Base-by-base conservation (phyloP, 305 asterid species). In the Fraxinus velutina region DNA sequence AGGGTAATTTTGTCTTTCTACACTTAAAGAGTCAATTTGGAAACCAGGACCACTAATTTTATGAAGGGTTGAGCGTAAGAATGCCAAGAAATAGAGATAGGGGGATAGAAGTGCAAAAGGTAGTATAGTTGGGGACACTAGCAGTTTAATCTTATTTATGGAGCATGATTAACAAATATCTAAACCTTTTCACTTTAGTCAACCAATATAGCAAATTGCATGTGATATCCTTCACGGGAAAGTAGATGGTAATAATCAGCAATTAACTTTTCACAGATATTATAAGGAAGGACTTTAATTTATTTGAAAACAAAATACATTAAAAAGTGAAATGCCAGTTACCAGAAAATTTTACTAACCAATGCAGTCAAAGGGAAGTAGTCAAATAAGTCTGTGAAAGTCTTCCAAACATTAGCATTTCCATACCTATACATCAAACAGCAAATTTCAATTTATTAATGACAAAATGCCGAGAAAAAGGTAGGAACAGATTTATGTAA, bases 321-420 rank as follows among this genome's bases (percentile, higher is more conserved):
- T 33, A 62, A 80, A 19, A n/a, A 73, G 47, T 36, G 60, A 17
- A 72, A 68, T 50, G 66, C 50, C 12, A 39, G 66, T 8, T 37
- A 36, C 76, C 44, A 78, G 70, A 44, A 50, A 36, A 70, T 52
- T 82, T 15, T 42, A 91, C 98, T 88, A 64, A 95, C 98, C 99
- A 95, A 87, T 71, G 99, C 99, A 33, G 99, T 95, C 86, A 95
- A 85, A 70, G 99, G 98, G 85, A 95, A 94, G 85, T 92, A 95
- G 90, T 95, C 98, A 86, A 95, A 95, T 64, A 95, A 94, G 86
- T 95, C 98, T 10, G 99, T 95, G 89, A 95, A 93, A 83, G 81
- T 95, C 92, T 95, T 95, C 98, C 99, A 95, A 77, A 95, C 98
- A 88, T 92, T 95, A 30, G 99, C 97, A 87, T 89, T 95, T 76